phyloP scores from a whole-genome alignment of 345 rosid genomes.

The Firmiana major region DNA sequence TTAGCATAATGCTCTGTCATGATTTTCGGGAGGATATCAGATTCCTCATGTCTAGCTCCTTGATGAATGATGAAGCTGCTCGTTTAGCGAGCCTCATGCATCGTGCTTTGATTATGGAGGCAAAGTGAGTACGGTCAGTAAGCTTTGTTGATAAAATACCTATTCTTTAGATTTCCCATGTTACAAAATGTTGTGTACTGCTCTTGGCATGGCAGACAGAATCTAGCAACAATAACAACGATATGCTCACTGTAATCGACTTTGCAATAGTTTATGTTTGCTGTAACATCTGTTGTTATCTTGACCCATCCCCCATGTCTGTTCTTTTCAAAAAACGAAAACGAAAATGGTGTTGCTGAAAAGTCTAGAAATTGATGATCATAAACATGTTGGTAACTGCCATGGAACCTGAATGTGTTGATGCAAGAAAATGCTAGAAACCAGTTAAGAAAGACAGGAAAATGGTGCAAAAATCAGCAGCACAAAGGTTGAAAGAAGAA shows the following conservation, averaged over 20 bases:
- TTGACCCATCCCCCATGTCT: background rate
- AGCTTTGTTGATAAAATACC: background rate
- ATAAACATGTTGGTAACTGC: background rate
- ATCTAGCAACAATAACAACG: conserved; percentile 29
- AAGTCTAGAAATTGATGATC: background rate
- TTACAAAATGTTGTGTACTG: conserved; percentile 17
- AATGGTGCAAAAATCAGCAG: background rate
- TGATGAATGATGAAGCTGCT: background rate
- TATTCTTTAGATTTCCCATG: background rate
- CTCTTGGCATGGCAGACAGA: conserved; percentile 37
- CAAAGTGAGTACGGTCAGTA: background rate
- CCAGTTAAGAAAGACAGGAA: background rate
- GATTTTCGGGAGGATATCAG: background rate
- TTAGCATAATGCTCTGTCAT: background rate
- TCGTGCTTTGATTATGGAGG: background rate
- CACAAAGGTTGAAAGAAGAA: background rate
- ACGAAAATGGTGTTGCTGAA: too few relatives aligned
- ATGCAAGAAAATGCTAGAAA: background rate
- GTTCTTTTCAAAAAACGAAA: background rate
- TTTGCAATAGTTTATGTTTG: conserved; percentile 8
- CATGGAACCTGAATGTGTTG: background rate
- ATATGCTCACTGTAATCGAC: conserved; percentile 11
- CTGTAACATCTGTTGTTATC: background rate
- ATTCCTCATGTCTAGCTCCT: background rate
- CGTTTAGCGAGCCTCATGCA: background rate